Conservation (phyloP, 2,329 filamentous ascomycete species). For the Annulohypoxylon truncatum region DNA sequence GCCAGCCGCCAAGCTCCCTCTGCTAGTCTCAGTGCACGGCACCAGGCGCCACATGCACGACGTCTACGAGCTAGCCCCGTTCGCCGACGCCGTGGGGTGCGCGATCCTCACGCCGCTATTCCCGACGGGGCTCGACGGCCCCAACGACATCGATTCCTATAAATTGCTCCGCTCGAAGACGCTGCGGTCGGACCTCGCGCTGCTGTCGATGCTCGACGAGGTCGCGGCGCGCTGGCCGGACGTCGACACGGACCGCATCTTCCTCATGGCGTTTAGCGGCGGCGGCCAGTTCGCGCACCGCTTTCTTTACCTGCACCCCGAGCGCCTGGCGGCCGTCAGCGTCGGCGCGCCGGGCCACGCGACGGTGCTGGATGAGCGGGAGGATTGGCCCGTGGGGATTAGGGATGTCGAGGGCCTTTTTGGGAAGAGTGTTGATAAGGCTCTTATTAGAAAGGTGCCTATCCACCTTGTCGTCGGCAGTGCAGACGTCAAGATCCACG, state of each 20-base stretch:
- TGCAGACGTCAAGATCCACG: constrained; percentile 37
- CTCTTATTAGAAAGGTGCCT: constrained; percentile 29
- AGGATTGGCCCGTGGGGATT: constrained; percentile 41
- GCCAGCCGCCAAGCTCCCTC: constrained; percentile 40
- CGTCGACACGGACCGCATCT: constrained; percentile 45
- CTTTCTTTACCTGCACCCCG: constrained; percentile 50
- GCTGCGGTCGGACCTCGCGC: constrained; percentile 45
- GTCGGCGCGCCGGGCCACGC: constrained; percentile 49
- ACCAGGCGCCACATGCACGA: constrained; percentile 41
- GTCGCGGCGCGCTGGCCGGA: constrained; percentile 46
- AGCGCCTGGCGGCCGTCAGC: constrained; percentile 46
- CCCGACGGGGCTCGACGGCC: constrained; percentile 47
- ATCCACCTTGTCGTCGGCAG: constrained; percentile 44
- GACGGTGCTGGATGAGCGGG: constrained; percentile 42
- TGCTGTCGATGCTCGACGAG: constrained; percentile 49
- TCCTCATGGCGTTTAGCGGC: constrained; percentile 48
- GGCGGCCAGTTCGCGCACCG: constrained; percentile 51
- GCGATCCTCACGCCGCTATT: constrained; percentile 50
- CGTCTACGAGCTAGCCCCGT: constrained; percentile 37
- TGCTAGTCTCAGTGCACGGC: constrained; percentile 50
- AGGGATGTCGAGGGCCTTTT: constrained; percentile 39
- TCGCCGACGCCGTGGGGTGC: constrained; percentile 45
- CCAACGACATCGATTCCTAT: constrained; percentile 48
- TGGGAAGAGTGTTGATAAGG: constrained; percentile 23
- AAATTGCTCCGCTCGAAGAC: constrained; percentile 43